Evolutionary conservation across 2,329 filamentous ascomycete species (phyloP), one percentile per base, ranked within the genome.

Genomic region (Zarea fungicola): DNA sequence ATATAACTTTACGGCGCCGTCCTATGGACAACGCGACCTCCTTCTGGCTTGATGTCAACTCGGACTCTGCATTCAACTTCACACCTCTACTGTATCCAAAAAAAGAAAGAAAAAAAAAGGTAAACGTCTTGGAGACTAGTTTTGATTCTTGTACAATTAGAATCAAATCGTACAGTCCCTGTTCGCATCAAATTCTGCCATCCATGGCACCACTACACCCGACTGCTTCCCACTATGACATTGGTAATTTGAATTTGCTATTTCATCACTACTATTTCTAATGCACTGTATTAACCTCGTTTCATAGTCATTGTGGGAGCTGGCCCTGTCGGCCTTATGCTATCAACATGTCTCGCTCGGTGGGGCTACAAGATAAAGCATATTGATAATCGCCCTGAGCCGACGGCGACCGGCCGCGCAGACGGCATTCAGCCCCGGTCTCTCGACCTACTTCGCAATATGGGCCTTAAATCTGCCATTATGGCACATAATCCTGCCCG

Each of bases 311-410:
- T 96, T 56, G 78, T 96, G 48, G 91, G 91, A 55, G 91, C 91
- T 49, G 91, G 91, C 14, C 91, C 91, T 4, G 89, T 91, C 34
- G 91, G 91, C 48, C 79, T 96, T 50, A 84, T 95, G 70, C 78
- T 96, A 21, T 93, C 89, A 8, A 90, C 90, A 25, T 92, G 87
- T 63, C 78, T 96, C 53, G 87, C 89, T 52, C 78, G 90, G 72
- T 96, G 90, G 89, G 91, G 91, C 18, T 96, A 96, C 75, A 89
- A 83, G 66, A 89, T 96, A 67, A 95, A 92, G 74, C 89, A 96
- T 69, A 89, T 96, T 62, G 91, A 96, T 70, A 95, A 95, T 69
- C 80, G 90, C 51, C 76, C 89, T 2, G 87, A 92, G 60, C 90
- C 90, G 14, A 96, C 90, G 11, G 62, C 81, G 3, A 95, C 89